Base-by-base conservation (phyloP, 148 eudicot genomes). In the Mesembryanthemum crystallinum region DNA sequence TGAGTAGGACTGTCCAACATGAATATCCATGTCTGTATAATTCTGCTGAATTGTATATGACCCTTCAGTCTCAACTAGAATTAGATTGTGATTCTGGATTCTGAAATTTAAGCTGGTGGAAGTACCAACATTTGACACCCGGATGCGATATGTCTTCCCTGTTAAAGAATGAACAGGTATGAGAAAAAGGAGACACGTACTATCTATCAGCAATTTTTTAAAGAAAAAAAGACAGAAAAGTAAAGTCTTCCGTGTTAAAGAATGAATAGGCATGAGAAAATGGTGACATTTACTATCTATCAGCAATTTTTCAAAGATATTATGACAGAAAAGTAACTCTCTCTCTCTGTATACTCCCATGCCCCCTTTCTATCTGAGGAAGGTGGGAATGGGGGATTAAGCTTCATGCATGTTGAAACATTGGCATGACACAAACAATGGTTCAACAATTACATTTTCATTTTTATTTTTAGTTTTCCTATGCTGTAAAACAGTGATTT, bases 31-130 rank as follows among this genome's bases (percentile, higher is more conserved):
- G 84, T 92, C 92, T 67, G 97, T 89, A 67, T 92, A 94, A 78
- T 88, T 87, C 82, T 92, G 97, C 82, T 92, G 98, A 78, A 87
- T 86, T 45, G 98, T 94, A 72, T 94, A 94, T 73, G 98, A 90
- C 32, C 98, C 98, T 85, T 94, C 98, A 11, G 97, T 94, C 88
- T 94, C 98, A 35, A 87, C 94, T 77, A 94, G 94, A 82, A 94
- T 85, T 86, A 94, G 76, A 83, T 89, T 89, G 81, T 94, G 98
- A 82, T 85, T 90, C 83, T 95, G 97, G 78, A 95, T 92, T 88
- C 98, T 86, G 86, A 95, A 92, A 85, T 95, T 95, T 78, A 95
- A 90, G 85, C 97, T 92, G 52, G 97, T 90, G 28, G 98, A 90
- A 64, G 89, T 84, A 67, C 98, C 98, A 69, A 92, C 92, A 71